Evolutionary conservation across 371 early-diverging fungal genomes (phyloP).

Genomic region (Phascolomyces articulosus): DNA sequence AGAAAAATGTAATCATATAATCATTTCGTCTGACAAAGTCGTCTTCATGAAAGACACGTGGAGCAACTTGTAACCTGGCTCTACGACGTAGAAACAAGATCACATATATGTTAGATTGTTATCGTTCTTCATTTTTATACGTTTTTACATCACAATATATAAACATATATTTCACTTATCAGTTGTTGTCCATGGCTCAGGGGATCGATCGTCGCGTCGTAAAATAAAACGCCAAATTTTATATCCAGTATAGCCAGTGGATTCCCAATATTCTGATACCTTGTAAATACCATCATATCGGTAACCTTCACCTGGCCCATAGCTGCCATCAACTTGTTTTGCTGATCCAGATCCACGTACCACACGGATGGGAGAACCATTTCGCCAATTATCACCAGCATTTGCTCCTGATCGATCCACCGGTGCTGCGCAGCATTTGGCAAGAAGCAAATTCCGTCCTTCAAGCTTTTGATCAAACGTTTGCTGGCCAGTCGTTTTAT

Average conservation of each 20-base stretch:
- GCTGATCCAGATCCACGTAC: background rate
- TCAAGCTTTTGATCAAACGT: constrained; percentile 6
- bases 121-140: too few relatives aligned
- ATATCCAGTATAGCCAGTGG: constrained; percentile 38
- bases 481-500: constrained; percentile 15
- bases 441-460: constrained; percentile 5
- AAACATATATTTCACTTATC: constrained; percentile 6
- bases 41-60: background rate
- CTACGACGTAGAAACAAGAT: constrained; percentile 1
- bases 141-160: background rate
- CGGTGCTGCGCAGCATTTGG: constrained; percentile 1
- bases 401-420: constrained; percentile 69
- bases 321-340: background rate
- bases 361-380: constrained; percentile 64
- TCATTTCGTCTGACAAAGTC: constrained; percentile 1
- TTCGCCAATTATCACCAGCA: constrained; percentile 80
- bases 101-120: background rate
- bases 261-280: constrained; percentile 64
- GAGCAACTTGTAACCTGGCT: background rate
- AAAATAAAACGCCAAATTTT: constrained; percentile 60
- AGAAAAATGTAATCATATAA: background rate
- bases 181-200: constrained; percentile 64
- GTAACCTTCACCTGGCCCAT: constrained; percentile 43
- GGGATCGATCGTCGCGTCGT: constrained; percentile 64
- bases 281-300: constrained; percentile 76